Evolutionary conservation across 2,329 filamentous ascomycete species (phyloP).

Genomic region (Penicillium nordicum): DNA sequence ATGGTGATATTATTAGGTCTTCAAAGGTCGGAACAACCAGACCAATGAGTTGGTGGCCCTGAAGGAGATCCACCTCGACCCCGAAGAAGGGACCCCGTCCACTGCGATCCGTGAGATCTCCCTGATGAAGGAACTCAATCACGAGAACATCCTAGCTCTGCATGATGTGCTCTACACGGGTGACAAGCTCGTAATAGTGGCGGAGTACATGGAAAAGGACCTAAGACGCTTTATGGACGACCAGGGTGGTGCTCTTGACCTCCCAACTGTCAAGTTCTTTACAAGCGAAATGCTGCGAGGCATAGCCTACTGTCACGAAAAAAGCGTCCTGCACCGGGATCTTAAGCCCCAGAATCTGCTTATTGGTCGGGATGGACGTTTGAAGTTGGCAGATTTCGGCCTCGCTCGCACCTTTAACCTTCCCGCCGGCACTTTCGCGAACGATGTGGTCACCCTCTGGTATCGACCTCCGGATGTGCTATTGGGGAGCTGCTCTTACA

Average conservation of each 20-base stretch:
- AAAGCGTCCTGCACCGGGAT: conserved; percentile 90
- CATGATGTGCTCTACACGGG: conserved; percentile 99
- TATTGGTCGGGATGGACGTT: conserved; percentile 83
- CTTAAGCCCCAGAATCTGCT: conserved; percentile 95
- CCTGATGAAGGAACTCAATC: conserved; percentile 98
- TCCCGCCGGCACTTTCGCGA: conserved; percentile 95
- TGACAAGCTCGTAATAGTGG: conserved; percentile 98
- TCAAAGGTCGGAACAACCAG: conserved; percentile 95
- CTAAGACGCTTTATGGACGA: conserved; percentile 98
- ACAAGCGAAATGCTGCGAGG: conserved; percentile 96
- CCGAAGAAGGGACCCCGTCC: conserved; percentile 93
- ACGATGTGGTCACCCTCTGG: conserved; percentile 98
- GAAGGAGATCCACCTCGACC: conserved; percentile 98
- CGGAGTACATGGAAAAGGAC: conserved; percentile 98
- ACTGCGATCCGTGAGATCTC: conserved; percentile 98
- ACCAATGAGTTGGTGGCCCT: conserved; percentile 94
- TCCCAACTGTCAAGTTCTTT: conserved; percentile 91
- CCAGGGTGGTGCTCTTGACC: conserved; percentile 81
- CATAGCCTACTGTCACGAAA: conserved; percentile 97
- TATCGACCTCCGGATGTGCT: conserved; percentile 95
- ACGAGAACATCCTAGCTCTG: conserved; percentile 94
- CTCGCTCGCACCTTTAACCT: conserved; percentile 93
- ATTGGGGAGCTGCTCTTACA: conserved; percentile 92
- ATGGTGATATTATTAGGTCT: conserved; percentile 52
- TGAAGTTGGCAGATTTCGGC: conserved; percentile 94